Evolutionary conservation across 495 filamentous ascomycete genomes (phyloP), one percentile per base, ranked within the genome.

Genomic region (Penicillium canariense): DNA sequence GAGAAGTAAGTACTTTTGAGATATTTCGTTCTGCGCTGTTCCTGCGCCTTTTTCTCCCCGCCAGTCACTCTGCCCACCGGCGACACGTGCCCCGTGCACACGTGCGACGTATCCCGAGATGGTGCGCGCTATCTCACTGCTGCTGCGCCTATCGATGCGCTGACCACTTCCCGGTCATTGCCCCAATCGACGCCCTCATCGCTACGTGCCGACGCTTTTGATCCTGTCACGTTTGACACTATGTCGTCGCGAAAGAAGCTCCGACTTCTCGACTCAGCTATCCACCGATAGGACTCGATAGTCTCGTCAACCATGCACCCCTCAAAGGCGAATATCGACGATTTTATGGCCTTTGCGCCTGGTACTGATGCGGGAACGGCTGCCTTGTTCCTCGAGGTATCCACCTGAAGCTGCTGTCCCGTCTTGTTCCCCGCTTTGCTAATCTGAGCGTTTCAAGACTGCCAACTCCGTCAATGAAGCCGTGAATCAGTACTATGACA

Each of bases 401-500:
- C 43, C 43, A 46, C 43, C 11, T n/a, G 23, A 46, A 30, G 42
- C 42, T n/a, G n/a, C 42, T 23, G 43, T 30, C 12, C 43, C 15
- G n/a, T 1, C 26, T 30, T 30, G 43, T 17, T 30, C 25, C 15
- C 15, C 14, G 4, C 12, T 17, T 45, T 30, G 25, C 43, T 46
- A 18, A 46, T 12, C 26, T 10, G 26, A 17, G n/a, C 14, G 5
- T 46, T 2, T 42, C 20, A 23, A 46, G 43, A 17, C 25, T 12
- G 43, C 43, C 15, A 46, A 17, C 8, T 46, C 43, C 43, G 27
- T 49, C 23, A 48, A 55, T 43, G 52, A 55, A 22, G 52, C 52
- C 20, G 52, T 55, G 10, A 34, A 55, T 42, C 44, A 48, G 34
- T 55, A 48, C 44, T 55, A 55, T 35, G 52, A 55, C 4, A 47